Conservation (phyloP, 2,329 filamentous ascomycete genomes). For the Trichothecium sympodiale region DNA sequence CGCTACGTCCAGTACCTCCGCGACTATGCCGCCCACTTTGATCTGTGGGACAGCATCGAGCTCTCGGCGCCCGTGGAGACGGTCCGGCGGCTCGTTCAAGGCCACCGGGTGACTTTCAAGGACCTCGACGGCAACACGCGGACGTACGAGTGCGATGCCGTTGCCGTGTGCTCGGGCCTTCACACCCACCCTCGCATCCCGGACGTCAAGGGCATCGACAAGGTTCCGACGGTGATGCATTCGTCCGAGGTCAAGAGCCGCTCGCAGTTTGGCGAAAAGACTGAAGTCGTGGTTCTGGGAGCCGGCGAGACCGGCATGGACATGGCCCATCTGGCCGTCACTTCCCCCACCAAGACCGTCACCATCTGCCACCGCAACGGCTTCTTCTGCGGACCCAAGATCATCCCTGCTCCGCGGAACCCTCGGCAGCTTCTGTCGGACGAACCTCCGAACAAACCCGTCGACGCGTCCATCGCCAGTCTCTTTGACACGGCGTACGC, state of each 20-base stretch:
- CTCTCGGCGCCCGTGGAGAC: conserved; percentile 2
- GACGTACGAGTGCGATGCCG: conserved; percentile 26
- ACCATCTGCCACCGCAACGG: conserved; percentile 31
- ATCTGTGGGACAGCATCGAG: conserved; percentile 24
- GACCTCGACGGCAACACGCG: conserved; percentile 1
- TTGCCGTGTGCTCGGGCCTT: conserved; percentile 31
- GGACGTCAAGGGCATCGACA: conserved; percentile 22
- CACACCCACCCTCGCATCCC: conserved; percentile 27
- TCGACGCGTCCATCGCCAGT: conserved; percentile 34
- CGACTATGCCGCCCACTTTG: conserved; percentile 24
- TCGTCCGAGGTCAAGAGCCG: conserved; percentile 29
- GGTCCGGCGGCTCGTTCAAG: neutral
- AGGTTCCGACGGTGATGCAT: conserved; percentile 25
- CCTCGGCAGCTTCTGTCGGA: neutral
- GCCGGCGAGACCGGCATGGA: conserved; percentile 33
- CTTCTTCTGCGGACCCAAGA: conserved; percentile 10
- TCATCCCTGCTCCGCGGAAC: conserved; percentile 1
- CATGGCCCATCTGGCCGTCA: conserved; percentile 28
- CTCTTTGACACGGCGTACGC: conserved; percentile 41
- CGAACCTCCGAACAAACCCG: conserved; percentile 26
- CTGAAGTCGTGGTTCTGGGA: conserved; percentile 29
- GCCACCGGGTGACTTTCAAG: neutral
- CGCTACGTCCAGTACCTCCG: conserved; percentile 28
- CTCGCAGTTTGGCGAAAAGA: conserved; percentile 24
- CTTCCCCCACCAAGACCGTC: conserved; percentile 25